Conservation (phyloP, 805 yeast species). For the Candida koratica region DNA sequence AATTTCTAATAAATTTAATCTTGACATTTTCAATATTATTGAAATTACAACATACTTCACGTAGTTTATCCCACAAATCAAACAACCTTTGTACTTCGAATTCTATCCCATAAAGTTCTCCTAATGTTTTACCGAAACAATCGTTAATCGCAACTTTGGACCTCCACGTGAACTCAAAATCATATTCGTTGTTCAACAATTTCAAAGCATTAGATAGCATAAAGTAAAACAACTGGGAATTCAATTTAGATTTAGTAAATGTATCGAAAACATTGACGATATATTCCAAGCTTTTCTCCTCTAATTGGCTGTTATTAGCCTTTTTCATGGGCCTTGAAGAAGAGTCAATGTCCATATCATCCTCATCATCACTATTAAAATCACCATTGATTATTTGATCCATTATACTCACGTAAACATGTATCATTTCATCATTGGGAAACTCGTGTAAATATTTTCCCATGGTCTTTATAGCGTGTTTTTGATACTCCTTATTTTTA, state of each 20-base stretch:
- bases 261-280: constrained; percentile 34
- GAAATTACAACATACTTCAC: constrained; percentile 27
- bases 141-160: constrained; percentile 48
- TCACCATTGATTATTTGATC: constrained; percentile 34
- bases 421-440: constrained; percentile 32
- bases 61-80: constrained; percentile 21
- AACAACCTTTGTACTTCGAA: constrained; percentile 19
- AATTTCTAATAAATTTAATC: constrained; percentile 41
- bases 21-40: constrained; percentile 58
- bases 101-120: constrained; percentile 13
- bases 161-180: constrained; percentile 55
- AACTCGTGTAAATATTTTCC: constrained; percentile 47
- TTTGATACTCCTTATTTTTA: constrained; percentile 61
- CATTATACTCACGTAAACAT: constrained; percentile 35
- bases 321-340: constrained; percentile 7
- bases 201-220: constrained; percentile 19
- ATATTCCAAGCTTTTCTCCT: constrained; percentile 42
- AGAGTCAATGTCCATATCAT: constrained; percentile 22
- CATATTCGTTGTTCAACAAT: constrained; percentile 16
- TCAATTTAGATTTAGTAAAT: constrained; percentile 14
- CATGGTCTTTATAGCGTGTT: constrained; percentile 47
- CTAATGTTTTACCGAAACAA: constrained; percentile 23
- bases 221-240: constrained; percentile 23
- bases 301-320: constrained; percentile 28
- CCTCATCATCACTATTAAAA: constrained; percentile 26